Conservation (phyloP, 495 filamentous ascomycete species). For the Penicillium crystallinum region DNA sequence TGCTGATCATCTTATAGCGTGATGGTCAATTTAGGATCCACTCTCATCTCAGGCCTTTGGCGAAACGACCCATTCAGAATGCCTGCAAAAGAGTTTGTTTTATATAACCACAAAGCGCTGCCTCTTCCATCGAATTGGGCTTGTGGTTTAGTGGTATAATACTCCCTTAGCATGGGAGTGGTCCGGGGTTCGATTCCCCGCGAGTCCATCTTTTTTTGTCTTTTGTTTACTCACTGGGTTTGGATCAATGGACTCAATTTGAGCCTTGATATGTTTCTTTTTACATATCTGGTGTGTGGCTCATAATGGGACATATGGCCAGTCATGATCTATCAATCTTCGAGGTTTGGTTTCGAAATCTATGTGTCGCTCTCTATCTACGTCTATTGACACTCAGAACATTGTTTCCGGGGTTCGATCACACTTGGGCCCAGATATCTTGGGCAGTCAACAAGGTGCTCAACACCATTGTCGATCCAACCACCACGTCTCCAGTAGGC, state of each 20-base stretch:
- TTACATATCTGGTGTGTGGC: not conserved
- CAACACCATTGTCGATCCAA: slow-evolving; percentile 49
- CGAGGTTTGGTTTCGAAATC: not conserved
- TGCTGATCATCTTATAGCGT: no score
- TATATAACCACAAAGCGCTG: not conserved
- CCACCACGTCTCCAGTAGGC: slow-evolving; percentile 32
- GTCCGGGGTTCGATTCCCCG: slow-evolving; percentile 57
- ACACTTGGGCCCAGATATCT: slow-evolving; percentile 49
- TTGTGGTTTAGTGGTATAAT: slow-evolving; percentile 47
- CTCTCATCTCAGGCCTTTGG: no score
- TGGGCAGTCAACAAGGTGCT: slow-evolving; percentile 53
- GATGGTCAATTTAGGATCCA: no score
- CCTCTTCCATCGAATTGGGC: slow-evolving; percentile 18
- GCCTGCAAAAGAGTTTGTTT: not conserved
- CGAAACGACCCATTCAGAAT: no score
- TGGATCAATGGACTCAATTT: no score
- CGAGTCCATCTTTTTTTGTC: slow-evolving; percentile 43
- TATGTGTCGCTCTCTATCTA: not conserved
- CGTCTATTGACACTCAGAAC: not conserved
- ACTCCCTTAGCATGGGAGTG: slow-evolving; percentile 47
- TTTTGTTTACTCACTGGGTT: no score
- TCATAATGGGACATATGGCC: not conserved
- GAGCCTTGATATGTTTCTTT: no score
- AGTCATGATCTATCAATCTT: not conserved
- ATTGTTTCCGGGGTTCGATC: not conserved